phyloP scores from a whole-genome alignment of 352 stramenopile species.

The Globisporangium mamillatum region DNA sequence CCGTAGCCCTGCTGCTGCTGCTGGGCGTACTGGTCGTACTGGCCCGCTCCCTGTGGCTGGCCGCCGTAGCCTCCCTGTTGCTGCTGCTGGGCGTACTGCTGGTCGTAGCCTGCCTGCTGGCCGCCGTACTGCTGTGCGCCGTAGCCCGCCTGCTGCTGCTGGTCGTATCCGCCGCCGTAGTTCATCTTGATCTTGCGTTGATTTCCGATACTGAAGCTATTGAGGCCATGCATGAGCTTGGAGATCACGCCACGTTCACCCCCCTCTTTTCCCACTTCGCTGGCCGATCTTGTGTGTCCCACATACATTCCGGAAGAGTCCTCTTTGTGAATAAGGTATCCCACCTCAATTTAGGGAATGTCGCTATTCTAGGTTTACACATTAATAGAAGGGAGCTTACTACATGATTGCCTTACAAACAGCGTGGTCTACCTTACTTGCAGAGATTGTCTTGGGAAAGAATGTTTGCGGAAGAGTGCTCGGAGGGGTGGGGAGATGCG shows the following conservation, averaged over 20 bases:
- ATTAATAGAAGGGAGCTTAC: neutral
- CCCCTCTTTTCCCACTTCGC: neutral
- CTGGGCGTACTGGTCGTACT: slow-evolving; percentile 36
- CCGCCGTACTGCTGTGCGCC: slow-evolving; percentile 11
- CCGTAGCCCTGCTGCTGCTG: slow-evolving; percentile 36
- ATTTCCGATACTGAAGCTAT: slow-evolving; percentile 7
- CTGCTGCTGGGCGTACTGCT: slow-evolving; percentile 30
- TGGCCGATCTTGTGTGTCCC: neutral
- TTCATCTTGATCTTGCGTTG: slow-evolving; percentile 31
- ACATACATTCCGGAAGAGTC: neutral
- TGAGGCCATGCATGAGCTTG: neutral
- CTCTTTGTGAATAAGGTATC: neutral
- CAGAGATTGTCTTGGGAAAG: neutral
- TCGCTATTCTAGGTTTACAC: neutral
- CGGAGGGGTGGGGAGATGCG: neutral
- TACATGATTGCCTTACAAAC: neutral
- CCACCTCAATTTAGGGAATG: neutral
- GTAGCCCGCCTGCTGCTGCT: slow-evolving; percentile 22
- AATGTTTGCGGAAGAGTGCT: neutral
- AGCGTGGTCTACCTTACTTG: neutral
- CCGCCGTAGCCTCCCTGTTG: slow-evolving; percentile 33
- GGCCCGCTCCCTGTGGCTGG: slow-evolving; percentile 40
- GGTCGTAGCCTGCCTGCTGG: slow-evolving; percentile 28
- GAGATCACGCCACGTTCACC: slow-evolving; percentile 1
- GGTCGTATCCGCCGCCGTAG: slow-evolving; percentile 32